Percentiles rank a stretch among this genome's conserved stretches.
Conservation (phyloP, 148 eudicot genomes). For the Diospyros lotus region DNA sequence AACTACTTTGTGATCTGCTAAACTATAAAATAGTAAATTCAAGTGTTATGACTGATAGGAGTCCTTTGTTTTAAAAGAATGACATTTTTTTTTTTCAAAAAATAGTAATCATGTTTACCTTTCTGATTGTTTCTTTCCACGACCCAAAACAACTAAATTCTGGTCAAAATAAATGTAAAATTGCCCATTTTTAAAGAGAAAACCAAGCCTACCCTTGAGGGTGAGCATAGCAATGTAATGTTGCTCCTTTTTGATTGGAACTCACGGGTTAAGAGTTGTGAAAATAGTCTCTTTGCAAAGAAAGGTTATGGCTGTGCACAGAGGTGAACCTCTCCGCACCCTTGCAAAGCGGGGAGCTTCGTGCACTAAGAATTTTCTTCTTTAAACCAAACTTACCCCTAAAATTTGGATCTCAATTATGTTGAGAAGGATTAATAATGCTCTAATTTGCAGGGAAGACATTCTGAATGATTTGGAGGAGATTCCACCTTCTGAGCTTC, state of each 20-base stretch:
- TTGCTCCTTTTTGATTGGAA: no score
- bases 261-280: no score
- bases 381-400: not conserved
- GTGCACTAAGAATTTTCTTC: not conserved
- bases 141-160: not conserved
- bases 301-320: no score
- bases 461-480: conserved; percentile 61
- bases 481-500: conserved; percentile 63
- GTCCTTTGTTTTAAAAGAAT: not conserved
- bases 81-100: not conserved
- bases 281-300: no score
- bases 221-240: no score
- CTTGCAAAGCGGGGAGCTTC: no score
- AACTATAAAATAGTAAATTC: not conserved
- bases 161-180: not conserved
- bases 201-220: no score
- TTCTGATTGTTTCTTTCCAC: not conserved
- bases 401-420: not conserved
- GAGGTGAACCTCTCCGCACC: no score
- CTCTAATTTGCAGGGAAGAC: conserved; percentile 62
- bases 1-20: not conserved
- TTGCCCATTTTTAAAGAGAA: not conserved
- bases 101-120: not conserved
- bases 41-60: no score
- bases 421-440: conserved; percentile 19